Base-by-base conservation (phyloP, 129 eudicot species). In the Calendula officinalis region DNA sequence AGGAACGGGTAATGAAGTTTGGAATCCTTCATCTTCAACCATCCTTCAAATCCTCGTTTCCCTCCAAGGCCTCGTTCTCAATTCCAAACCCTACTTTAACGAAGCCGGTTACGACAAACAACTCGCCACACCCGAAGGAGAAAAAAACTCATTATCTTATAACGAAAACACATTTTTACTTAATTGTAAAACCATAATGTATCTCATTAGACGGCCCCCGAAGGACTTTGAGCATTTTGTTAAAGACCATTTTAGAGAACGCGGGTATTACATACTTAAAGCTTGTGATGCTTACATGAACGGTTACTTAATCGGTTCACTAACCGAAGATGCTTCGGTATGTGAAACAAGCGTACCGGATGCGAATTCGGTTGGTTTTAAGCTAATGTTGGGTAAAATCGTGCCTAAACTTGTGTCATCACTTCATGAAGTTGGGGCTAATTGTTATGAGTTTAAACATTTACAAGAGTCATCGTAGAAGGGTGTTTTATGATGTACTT, bases 101-200 rank as follows among this genome's bases (percentile, higher is more conserved):
- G 99, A 94, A 94, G 99, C 99, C 56, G 99, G 99, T 7, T 94
- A 94, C 57, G 99, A 94, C 68, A 94, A 89, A 75, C 99, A 94
- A 75, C 52, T 89, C 47, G 99, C 95, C 66, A 88, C 95, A 4
- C 90, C 99, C 46, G 99, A 94, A 78, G 99, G 99, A 39, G 99
- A 94, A 84, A 94, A 94, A 69, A 94, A 94, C 63, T 94, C 99
- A 0, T 52, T 94, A 70, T 88, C 99, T 27, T 94, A 94, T 75
- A 94, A 94, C 56, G 99, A 94, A 78, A 94, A 94, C 72, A 81
- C 99, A 5, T 94, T 88, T 74, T 83, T 94, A 75, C 80, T 94
- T 60, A 94, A 81, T 80, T 94, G 99, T 84, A 94, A 94, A 87
- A 94, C 95, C 22, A 85, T 94, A 77, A 86, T 86, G 99, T 78